A percentile compares a stretch with the other conserved stretches of the same genome.
phyloP scores from a whole-genome alignment of 192 early-diverging fungal genomes.

The Coemansia nantahalensis region DNA sequence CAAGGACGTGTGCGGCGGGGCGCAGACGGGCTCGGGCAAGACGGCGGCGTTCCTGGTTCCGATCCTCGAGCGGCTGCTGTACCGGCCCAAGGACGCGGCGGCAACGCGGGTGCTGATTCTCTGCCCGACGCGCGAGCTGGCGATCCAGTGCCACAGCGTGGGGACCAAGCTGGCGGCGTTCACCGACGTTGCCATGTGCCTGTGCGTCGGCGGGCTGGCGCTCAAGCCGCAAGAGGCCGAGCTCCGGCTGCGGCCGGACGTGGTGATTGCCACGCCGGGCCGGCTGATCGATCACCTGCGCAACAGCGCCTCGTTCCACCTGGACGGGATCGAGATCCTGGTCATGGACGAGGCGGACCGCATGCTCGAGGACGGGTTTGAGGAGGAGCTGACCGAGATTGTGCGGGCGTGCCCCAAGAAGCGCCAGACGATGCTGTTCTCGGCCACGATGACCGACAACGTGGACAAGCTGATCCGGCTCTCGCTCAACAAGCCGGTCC shows the following conservation, averaged over 20 bases:
- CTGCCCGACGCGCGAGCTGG: conserved; percentile 97
- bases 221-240: conserved; percentile 86
- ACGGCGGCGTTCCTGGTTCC: conserved; percentile 97
- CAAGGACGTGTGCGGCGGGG: conserved; percentile 96
- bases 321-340: conserved; percentile 91
- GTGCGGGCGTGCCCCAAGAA: conserved; percentile 80
- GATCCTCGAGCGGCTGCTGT: conserved; percentile 90
- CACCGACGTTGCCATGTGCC: conserved; percentile 80
- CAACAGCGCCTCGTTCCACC: conserved; percentile 84
- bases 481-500: conserved; percentile 85
- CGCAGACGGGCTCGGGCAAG: conserved; percentile 98
- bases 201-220: conserved; percentile 91
- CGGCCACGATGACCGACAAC: conserved; percentile 99
- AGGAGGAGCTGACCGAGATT: conserved; percentile 94
- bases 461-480: conserved; percentile 93
- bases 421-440: conserved; percentile 98
- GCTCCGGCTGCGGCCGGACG: conserved; percentile 80
- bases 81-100: conserved; percentile 75
- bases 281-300: conserved; percentile 96
- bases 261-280: conserved; percentile 97
- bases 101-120: conserved; percentile 87
- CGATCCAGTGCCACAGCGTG: conserved; percentile 94
- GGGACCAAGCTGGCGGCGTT: conserved; percentile 81
- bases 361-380: conserved; percentile 98
- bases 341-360: conserved; percentile 99